Evolutionary conservation across 129 eudicot species (phyloP).

Genomic region (Silybum marianum): DNA sequence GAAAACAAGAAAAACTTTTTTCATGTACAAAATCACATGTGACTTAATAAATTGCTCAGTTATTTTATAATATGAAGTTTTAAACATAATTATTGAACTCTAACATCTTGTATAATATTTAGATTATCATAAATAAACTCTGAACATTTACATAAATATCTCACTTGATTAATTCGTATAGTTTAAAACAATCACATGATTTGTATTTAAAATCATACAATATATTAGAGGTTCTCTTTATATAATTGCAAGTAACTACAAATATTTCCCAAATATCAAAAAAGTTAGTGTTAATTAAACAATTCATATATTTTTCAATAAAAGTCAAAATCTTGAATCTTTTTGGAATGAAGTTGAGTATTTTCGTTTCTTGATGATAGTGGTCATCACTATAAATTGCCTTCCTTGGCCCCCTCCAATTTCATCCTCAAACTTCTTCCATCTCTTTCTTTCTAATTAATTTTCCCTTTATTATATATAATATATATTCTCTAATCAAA

Average conservation of each 20-base stretch:
- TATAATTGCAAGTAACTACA: neutral
- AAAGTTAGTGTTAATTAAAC: neutral
- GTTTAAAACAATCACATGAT: too few relatives aligned
- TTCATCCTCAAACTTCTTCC: conserved; percentile 12
- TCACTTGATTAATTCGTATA: too few relatives aligned
- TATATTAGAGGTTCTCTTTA: neutral
- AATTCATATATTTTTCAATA: neutral
- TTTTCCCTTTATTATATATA: neutral
- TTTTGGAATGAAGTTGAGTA: neutral
- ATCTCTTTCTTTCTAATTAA: conserved; percentile 1
- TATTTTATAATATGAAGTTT: too few relatives aligned
- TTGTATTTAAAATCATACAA: neutral
- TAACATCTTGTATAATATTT: too few relatives aligned
- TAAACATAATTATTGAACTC: too few relatives aligned
- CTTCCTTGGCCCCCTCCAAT: neutral
- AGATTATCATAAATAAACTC: too few relatives aligned
- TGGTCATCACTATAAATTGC: conserved; percentile 39
- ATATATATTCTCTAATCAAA: neutral
- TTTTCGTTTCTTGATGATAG: neutral
- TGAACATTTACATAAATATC: too few relatives aligned
- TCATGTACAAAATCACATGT: too few relatives aligned
- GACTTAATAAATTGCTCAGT: too few relatives aligned
- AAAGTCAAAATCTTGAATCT: conserved; percentile 15
- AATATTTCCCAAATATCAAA: neutral
- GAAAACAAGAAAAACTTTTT: too few relatives aligned